Percentiles rank a stretch among this genome's conserved stretches.
Conservation (phyloP, 2,329 filamentous ascomycete species). For the Epichloe sibirici region DNA sequence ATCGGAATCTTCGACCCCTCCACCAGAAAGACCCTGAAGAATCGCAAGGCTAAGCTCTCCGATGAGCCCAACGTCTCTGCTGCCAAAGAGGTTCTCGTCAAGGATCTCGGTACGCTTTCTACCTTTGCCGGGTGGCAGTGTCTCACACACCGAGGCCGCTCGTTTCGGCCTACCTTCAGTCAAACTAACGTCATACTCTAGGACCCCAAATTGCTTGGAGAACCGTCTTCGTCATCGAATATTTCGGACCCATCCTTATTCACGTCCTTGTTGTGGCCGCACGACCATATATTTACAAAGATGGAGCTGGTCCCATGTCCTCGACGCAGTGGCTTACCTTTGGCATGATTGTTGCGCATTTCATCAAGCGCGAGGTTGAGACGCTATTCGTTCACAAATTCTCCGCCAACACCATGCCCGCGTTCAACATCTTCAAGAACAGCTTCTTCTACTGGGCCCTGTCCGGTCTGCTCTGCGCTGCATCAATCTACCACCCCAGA, state of each 20-base stretch:
- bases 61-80: slow-evolving; percentile 36
- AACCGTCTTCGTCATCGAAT: slow-evolving; percentile 91
- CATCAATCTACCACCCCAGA: slow-evolving; percentile 71
- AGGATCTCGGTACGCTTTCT: slow-evolving; percentile 66
- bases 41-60: slow-evolving; percentile 42
- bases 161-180: not conserved
- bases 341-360: slow-evolving; percentile 67
- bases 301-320: slow-evolving; percentile 38
- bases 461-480: slow-evolving; percentile 68
- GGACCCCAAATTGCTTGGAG: slow-evolving; percentile 85
- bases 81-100: slow-evolving; percentile 60
- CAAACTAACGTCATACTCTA: slow-evolving; percentile 21
- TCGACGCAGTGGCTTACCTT: slow-evolving; percentile 63
- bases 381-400: slow-evolving; percentile 93
- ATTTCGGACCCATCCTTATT: slow-evolving; percentile 81
- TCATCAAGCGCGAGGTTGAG: slow-evolving; percentile 89
- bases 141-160: too few relatives aligned
- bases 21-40: slow-evolving; percentile 50
- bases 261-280: slow-evolving; percentile 62
- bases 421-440: slow-evolving; percentile 87
- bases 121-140: not conserved
- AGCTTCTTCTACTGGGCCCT: slow-evolving; percentile 86
- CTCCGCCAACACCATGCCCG: slow-evolving; percentile 87
- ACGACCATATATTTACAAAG: slow-evolving; percentile 50
- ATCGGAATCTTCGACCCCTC: slow-evolving; percentile 49